Evolutionary conservation across 1,284 basidiomycete genomes (phyloP).

Genomic region (Cutaneotrichosporon daszewskae): DNA sequence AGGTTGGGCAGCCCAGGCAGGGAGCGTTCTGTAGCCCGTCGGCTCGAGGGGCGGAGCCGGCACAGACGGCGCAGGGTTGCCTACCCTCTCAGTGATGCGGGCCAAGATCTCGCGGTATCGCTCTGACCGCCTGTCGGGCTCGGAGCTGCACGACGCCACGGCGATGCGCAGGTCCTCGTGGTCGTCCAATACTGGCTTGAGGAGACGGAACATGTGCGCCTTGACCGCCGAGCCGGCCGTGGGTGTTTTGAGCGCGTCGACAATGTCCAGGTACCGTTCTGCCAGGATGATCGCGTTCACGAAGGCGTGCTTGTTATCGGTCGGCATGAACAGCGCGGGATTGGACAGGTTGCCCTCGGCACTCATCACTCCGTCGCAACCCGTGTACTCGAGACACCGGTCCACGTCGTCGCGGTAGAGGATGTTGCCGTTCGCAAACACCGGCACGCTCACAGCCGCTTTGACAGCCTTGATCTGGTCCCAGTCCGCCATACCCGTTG

Average conservation of each 20-base stretch:
- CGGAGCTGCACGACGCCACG: conserved; percentile 31
- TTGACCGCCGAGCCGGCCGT: conserved; percentile 75
- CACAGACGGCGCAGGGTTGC: conserved; percentile 49
- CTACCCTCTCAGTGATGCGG: conserved; percentile 64
- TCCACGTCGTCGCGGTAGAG: conserved; percentile 74
- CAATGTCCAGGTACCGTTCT: conserved; percentile 80
- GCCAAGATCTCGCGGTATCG: conserved; percentile 56
- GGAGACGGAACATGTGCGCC: conserved; percentile 86
- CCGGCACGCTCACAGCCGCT: conserved; percentile 78
- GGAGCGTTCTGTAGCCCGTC: conserved; percentile 54
- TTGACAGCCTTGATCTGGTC: conserved; percentile 78
- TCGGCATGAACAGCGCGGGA: conserved; percentile 65
- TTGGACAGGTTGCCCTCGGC: conserved; percentile 96
- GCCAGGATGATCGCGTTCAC: conserved; percentile 64
- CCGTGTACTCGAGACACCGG: conserved; percentile 70
- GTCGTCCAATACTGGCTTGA: conserved; percentile 67
- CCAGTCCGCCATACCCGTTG: conserved; percentile 74
- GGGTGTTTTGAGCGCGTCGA: conserved; percentile 63
- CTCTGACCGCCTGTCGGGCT: conserved; percentile 32
- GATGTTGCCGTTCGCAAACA: conserved; percentile 97
- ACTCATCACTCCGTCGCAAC: conserved; percentile 87
- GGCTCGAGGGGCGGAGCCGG: conserved; percentile 32
- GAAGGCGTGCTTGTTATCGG: conserved; percentile 52
- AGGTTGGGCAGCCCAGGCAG: conserved; percentile 80
- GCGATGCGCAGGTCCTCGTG: conserved; percentile 68